Conservation (phyloP, 106 monocot species). For the Dioscorea zingiberensis region DNA sequence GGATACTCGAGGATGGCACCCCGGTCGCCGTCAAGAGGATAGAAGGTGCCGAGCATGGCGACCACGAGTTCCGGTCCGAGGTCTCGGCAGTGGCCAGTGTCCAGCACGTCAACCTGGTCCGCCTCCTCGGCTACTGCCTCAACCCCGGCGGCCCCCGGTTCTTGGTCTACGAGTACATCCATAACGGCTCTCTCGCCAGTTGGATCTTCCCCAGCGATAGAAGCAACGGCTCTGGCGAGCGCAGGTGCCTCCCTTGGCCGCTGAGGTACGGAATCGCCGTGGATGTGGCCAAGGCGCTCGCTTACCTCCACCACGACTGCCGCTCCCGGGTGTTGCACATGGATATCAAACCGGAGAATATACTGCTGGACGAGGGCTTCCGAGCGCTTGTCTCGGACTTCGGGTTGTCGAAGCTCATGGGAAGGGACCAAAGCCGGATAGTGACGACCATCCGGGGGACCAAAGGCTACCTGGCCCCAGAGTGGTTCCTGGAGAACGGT, state of each 20-base stretch:
- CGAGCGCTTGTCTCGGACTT: slow-evolving; percentile 21
- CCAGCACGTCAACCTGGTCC: slow-evolving; percentile 49
- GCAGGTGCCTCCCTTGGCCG: slow-evolving; percentile 24
- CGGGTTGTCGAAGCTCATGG: slow-evolving; percentile 32
- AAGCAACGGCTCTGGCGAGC: background rate
- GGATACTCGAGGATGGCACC: slow-evolving; percentile 35
- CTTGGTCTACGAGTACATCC: slow-evolving; percentile 46
- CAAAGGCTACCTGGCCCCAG: slow-evolving; percentile 34
- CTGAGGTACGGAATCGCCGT: slow-evolving; percentile 36
- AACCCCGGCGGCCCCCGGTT: slow-evolving; percentile 13
- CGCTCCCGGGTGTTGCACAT: slow-evolving; percentile 29
- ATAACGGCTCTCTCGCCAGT: slow-evolving; percentile 40
- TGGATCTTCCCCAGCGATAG: slow-evolving; percentile 34
- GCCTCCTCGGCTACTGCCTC: slow-evolving; percentile 51
- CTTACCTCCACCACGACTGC: slow-evolving; percentile 51
- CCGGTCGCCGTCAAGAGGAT: slow-evolving; percentile 52
- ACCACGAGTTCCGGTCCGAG: slow-evolving; percentile 50
- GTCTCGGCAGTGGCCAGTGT: slow-evolving; percentile 30
- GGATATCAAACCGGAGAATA: slow-evolving; percentile 64
- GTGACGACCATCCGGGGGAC: slow-evolving; percentile 27
- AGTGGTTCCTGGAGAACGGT: slow-evolving; percentile 27
- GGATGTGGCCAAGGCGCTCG: slow-evolving; percentile 46
- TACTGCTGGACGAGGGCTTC: slow-evolving; percentile 48
- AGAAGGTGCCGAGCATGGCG: slow-evolving; percentile 18
- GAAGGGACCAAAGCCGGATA: slow-evolving; percentile 18